Conservation (phyloP, 2,329 filamentous ascomycete species). For the Diaporthe nobilis region DNA sequence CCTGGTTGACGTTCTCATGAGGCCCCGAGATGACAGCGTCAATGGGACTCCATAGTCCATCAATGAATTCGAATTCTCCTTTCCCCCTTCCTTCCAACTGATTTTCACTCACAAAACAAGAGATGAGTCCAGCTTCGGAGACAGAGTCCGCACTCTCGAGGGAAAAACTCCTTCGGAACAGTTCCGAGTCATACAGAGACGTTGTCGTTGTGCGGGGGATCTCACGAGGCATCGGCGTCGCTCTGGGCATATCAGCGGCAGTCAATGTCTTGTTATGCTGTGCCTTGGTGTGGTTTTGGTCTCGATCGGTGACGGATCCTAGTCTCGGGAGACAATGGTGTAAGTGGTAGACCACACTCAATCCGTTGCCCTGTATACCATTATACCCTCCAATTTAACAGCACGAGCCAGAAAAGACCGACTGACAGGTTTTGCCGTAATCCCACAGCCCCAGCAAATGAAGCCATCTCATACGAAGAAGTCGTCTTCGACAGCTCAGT, state of each 20-base stretch:
- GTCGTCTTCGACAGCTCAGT: slow-evolving; percentile 14
- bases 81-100: neutral
- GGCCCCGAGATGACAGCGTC: neutral
- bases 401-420: too few species aligned
- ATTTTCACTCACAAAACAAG: neutral
- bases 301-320: neutral
- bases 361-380: neutral
- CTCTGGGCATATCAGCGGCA: neutral
- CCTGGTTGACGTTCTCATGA: neutral
- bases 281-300: neutral
- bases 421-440: neutral
- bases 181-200: neutral
- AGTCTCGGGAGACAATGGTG: neutral
- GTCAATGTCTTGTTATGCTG: neutral
- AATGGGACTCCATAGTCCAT: neutral
- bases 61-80: neutral
- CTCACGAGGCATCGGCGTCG: neutral
- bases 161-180: neutral
- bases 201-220: neutral
- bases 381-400: too few species aligned
- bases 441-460: neutral
- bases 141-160: neutral
- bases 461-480: neutral
- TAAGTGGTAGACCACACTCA: neutral
- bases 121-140: neutral